Percentiles rank a stretch among this genome's conserved stretches.
These are phyloP conservation scores for Elongisporangium senticosum DNA, from an alignment of 352 stramenopile genomes.

Conservation along the genomic window DNA sequence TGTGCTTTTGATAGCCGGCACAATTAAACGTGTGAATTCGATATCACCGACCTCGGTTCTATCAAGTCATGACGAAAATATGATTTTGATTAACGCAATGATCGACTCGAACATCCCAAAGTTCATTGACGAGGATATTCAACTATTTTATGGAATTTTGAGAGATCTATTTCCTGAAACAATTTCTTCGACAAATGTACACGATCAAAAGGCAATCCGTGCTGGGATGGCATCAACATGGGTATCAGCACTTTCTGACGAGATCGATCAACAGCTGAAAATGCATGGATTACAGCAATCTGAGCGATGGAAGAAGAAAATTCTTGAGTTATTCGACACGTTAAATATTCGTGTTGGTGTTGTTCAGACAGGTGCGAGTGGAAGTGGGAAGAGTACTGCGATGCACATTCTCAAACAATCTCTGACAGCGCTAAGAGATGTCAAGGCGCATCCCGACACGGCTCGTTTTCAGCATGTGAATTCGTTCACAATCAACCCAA, in stretches of 20 bases:
- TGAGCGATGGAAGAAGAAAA: slow-evolving; percentile 77
- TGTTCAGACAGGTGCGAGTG: slow-evolving; percentile 68
- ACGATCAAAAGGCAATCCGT: not conserved
- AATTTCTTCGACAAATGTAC: slow-evolving; percentile 1
- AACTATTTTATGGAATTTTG: slow-evolving; percentile 87
- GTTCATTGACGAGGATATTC: slow-evolving; percentile 84
- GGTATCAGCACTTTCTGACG: slow-evolving; percentile 56
- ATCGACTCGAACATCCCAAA: slow-evolving; percentile 90
- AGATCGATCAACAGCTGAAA: slow-evolving; percentile 72
- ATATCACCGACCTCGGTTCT: not conserved
- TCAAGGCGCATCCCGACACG: slow-evolving; percentile 33
- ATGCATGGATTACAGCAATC: slow-evolving; percentile 53
- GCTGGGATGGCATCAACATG: slow-evolving; percentile 13
- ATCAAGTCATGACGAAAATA: slow-evolving; percentile 32
- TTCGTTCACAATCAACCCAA: slow-evolving; percentile 71
- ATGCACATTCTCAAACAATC: slow-evolving; percentile 39
- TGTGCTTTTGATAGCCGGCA: slow-evolving; percentile 72
- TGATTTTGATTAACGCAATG: slow-evolving; percentile 93
- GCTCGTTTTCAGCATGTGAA: slow-evolving; percentile 47
- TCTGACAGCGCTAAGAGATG: slow-evolving; percentile 42
- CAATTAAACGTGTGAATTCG: slow-evolving; percentile 37
- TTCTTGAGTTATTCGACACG: slow-evolving; percentile 90
- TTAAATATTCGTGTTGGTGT: slow-evolving; percentile 89
- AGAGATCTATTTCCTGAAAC: slow-evolving; percentile 81
- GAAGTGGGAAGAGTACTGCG: slow-evolving; percentile 67